Evolutionary conservation across 257 asterid genomes (phyloP), one percentile per base, ranked within the genome.

Genomic region (Nicotiana tabacum): DNA sequence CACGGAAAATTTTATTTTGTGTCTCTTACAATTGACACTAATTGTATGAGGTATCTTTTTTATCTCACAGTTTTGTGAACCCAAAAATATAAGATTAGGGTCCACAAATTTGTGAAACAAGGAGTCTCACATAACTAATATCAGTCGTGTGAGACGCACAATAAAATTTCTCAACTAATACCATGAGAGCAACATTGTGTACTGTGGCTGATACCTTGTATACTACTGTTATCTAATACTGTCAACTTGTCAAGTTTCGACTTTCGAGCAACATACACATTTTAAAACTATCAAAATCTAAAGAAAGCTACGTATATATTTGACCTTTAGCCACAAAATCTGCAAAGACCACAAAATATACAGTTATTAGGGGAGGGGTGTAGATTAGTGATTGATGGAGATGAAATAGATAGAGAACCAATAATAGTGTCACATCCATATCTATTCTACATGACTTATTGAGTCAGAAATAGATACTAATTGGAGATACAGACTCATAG

Each of bases 301-400:
- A 39, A 39, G 48, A 39, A 39, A 39, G 10, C 10, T 39, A 39
- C 48, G 48, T 6, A 39, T 27, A 39, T 29, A 68, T 68, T 17
- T 55, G 6, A 4, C 10, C 18, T 10, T 2, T 39, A 69, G 33
- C 77, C 16, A 64, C 16, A 29, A 64, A 11, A 12, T 64, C 69
- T 69, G 32, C 33, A 9, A 4, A 35, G 77, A 33, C 76, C 27
- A 66, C 7, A 17, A 51, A 67, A 27, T 35, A 16, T n/a, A n/a
- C 18, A 69, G n/a, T 69, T 39, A 66, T 2, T 32, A 39, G 10
- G 48, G 48, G 24, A 13, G 4, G 66, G 39, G 70, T 17, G 18
- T 39, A 39, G 57, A 69, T 69, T 69, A 13, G 39, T 69, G 77
- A 69, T 69, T 69, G 77, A n/a, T n/a, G 10, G 56, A 69, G 77